Base-by-base conservation (phyloP, 495 filamentous ascomycete genomes). In the Hypoxylon fragiforme region DNA sequence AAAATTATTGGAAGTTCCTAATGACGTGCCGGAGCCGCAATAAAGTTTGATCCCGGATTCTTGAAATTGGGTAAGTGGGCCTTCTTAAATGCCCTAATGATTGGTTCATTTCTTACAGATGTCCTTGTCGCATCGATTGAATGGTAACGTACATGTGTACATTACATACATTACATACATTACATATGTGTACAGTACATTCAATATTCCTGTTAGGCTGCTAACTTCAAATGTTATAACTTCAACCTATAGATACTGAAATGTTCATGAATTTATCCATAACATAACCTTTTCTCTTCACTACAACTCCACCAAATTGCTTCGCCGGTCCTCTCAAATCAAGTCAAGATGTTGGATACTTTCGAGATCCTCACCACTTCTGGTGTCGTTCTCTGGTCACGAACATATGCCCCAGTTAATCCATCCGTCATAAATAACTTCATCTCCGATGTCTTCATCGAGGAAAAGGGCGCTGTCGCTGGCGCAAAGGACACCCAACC, bases 351-450 rank as follows among this genome's bases (percentile, higher is more conserved):
- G 92, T 75, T 98, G 70, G 94, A 98, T 71, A 85, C 87, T 13
- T 97, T 98, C 65, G 94, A 98, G 71, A 92, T 98, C 49, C 69
- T 98, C 16, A 95, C 90, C 45, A 95, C 92, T 28, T 96, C 94
- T 13, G 94, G 94, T 18, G 91, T 98, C 41, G 94, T 98, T 36
- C 80, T 98, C 32, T 98, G 94, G 94, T 97, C 94, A 22, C 86
- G 87, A 64, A 86, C 84, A 3, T 96, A 94, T 69, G 83, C 84
- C 26, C 78, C 88, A 0, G 83, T 95, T 61, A 88, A 83, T 64
- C 77, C 88, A 15, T 86, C 87, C 60, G 76, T 97, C 39, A 84
- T 98, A 74, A 95, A 98, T 75, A 87, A 86, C 74, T 87, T 97
- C 70, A 95, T 98, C 76, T 84, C 84, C 68, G 91, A 97, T 70